phyloP scores from a whole-genome alignment of 2,329 filamentous ascomycete genomes.

The Talaromyces atroroseus region DNA sequence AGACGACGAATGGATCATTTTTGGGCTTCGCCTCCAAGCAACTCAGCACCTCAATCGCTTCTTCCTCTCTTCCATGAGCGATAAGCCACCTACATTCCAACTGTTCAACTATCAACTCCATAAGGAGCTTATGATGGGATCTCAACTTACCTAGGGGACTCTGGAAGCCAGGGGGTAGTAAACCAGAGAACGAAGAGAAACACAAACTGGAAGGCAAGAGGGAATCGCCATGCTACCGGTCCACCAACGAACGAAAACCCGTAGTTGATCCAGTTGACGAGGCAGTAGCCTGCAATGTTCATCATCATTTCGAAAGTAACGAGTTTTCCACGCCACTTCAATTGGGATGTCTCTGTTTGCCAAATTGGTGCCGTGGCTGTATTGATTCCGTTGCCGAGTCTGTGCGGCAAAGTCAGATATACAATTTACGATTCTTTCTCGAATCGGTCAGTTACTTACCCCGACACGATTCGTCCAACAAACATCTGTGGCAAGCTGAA shows the following conservation, averaged over 20 bases:
- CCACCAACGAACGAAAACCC: slow-evolving; percentile 45
- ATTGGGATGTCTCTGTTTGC: slow-evolving; percentile 47
- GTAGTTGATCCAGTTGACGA: slow-evolving; percentile 51
- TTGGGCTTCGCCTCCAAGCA: slow-evolving; percentile 17
- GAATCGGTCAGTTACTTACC: no score
- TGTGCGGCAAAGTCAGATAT: slow-evolving; percentile 15
- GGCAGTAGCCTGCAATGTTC: slow-evolving; percentile 47
- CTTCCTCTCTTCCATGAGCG: slow-evolving; percentile 26
- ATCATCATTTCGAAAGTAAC: slow-evolving; percentile 47
- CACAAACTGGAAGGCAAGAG: slow-evolving; percentile 46
- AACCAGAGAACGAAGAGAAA: slow-evolving; percentile 35
- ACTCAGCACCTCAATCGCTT: slow-evolving; percentile 35
- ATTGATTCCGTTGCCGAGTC: slow-evolving; percentile 50
- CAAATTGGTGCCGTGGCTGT: slow-evolving; percentile 48
- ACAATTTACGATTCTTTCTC: no score
- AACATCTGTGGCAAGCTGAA: slow-evolving; percentile 46
- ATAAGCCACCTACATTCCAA: slow-evolving; percentile 23
- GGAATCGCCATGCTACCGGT: slow-evolving; percentile 41
- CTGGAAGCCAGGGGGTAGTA: neutral
- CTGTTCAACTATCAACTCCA: slow-evolving; percentile 8
- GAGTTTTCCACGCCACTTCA: slow-evolving; percentile 42
- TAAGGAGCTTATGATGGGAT: slow-evolving; percentile 23
- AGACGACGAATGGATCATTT: slow-evolving; percentile 36
- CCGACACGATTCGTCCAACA: slow-evolving; percentile 43
- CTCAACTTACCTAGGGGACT: slow-evolving; percentile 12